Percentiles rank a stretch among this genome's conserved stretches.
phyloP scores from a whole-genome alignment of 176 grass and related monocot genomes.

The Areca catechu region DNA sequence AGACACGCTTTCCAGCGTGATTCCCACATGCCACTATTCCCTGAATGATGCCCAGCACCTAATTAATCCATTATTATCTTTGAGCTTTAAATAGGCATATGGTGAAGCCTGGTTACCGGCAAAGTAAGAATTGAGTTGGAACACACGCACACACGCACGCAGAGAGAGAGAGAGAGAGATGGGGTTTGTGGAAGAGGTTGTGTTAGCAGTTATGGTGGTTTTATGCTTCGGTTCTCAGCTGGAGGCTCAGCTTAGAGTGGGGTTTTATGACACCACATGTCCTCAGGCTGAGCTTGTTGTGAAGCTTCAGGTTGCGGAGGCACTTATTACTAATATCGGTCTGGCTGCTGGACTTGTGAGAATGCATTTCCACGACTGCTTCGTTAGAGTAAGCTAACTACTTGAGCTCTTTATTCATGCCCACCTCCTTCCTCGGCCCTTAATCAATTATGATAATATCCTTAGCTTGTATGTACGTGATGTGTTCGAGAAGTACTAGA shows the following conservation, averaged over 20 bases:
- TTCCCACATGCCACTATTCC: no score
- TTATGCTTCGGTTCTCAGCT: conserved; percentile 17
- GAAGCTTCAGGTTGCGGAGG: conserved; percentile 60
- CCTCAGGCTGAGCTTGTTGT: conserved; percentile 71
- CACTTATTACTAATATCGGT: conserved; percentile 37
- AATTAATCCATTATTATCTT: no score
- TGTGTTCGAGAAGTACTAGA: neutral
- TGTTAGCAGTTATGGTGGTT: neutral
- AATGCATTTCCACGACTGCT: conserved; percentile 86
- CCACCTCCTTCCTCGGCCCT: neutral
- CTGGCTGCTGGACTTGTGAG: conserved; percentile 59
- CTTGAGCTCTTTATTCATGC: neutral
- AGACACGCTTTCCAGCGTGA: no score
- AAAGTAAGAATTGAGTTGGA: no score
- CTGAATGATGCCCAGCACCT: no score
- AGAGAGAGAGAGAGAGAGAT: no score
- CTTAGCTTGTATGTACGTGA: neutral
- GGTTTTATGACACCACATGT: conserved; percentile 65
- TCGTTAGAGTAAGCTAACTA: conserved; percentile 39
- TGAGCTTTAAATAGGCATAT: no score
- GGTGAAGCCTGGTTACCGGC: no score
- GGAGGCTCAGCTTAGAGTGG: conserved; percentile 44
- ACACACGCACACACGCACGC: no score
- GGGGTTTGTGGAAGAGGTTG: no score
- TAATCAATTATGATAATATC: neutral